Percentiles rank a stretch among this genome's conserved stretches.
phyloP scores from a whole-genome alignment of 768 basidiomycete species.

The Amanita rimosa region DNA sequence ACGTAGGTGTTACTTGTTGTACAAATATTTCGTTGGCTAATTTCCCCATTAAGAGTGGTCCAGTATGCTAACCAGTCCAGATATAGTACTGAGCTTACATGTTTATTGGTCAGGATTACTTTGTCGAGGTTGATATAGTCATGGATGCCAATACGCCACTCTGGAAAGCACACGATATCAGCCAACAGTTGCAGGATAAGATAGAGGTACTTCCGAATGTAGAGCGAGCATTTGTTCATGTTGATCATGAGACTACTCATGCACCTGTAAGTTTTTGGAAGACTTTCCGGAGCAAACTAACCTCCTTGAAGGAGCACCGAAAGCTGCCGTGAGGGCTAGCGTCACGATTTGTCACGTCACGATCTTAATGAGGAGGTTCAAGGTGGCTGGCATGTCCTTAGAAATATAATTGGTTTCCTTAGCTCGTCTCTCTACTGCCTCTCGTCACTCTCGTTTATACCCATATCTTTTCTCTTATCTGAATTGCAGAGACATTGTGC shows the following conservation, averaged over 20 bases:
- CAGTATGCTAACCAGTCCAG: slow-evolving; percentile 28
- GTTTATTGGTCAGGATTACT: slow-evolving; percentile 49
- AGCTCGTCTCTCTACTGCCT: not conserved
- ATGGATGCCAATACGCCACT: slow-evolving; percentile 84
- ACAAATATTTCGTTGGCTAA: slow-evolving; percentile 7
- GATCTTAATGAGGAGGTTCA: not conserved
- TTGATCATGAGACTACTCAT: slow-evolving; percentile 91
- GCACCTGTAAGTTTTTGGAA: slow-evolving; percentile 25
- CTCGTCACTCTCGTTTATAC: not conserved
- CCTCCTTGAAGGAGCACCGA: slow-evolving; percentile 34
- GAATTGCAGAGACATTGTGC: not conserved
- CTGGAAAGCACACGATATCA: slow-evolving; percentile 80
- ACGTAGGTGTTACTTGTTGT: slow-evolving; percentile 34
- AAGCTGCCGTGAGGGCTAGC: slow-evolving; percentile 14
- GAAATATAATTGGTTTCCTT: slow-evolving; percentile 8
- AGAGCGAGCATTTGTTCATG: slow-evolving; percentile 89
- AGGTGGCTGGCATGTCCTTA: slow-evolving; percentile 1
- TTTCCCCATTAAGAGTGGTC: slow-evolving; percentile 45
- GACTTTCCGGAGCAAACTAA: not conserved
- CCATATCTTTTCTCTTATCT: not conserved
- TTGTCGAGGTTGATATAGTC: slow-evolving; percentile 93
- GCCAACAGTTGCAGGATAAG: slow-evolving; percentile 79
- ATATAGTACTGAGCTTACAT: slow-evolving; percentile 1
- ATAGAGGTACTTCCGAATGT: slow-evolving; percentile 86
- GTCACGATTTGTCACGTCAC: slow-evolving; percentile 1